Percentiles rank a stretch among this genome's conserved stretches.
Conservation (phyloP, 1,284 basidiomycete species). For the Farysia itapuensis region DNA sequence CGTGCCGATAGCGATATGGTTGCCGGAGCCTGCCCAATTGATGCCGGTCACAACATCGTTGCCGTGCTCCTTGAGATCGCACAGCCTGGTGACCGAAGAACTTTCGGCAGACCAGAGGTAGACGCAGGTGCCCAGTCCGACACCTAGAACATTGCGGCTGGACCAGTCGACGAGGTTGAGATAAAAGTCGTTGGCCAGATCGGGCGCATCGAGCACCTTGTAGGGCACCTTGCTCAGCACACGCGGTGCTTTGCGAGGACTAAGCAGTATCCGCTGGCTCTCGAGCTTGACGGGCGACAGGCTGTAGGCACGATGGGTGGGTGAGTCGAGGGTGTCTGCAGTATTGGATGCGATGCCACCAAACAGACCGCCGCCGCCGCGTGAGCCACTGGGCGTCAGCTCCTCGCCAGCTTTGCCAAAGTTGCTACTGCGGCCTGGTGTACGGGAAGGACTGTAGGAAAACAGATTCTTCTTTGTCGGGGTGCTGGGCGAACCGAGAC, state of each 20-base stretch:
- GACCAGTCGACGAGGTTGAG: slow-evolving; percentile 98
- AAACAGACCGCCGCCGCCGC: slow-evolving; percentile 36
- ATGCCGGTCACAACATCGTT: slow-evolving; percentile 52
- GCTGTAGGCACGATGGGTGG: slow-evolving; percentile 80
- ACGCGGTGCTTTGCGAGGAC: slow-evolving; percentile 77
- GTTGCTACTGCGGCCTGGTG: slow-evolving; percentile 32
- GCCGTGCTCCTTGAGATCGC: slow-evolving; percentile 70
- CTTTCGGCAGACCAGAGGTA: slow-evolving; percentile 97
- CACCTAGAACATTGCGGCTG: slow-evolving; percentile 87
- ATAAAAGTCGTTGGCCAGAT: slow-evolving; percentile 92
- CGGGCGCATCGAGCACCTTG: slow-evolving; percentile 94
- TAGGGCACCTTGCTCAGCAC: slow-evolving; percentile 92
- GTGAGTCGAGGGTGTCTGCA: slow-evolving; percentile 62
- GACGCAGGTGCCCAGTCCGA: slow-evolving; percentile 86
- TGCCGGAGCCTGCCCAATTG: slow-evolving; percentile 68
- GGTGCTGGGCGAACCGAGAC: slow-evolving; percentile 34
- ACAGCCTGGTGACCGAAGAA: slow-evolving; percentile 85
- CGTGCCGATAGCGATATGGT: slow-evolving; percentile 86
- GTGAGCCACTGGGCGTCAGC: slow-evolving; percentile 5
- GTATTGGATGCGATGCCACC: slow-evolving; percentile 29
- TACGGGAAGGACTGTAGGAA: slow-evolving; percentile 60
- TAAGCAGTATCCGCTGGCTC: slow-evolving; percentile 79
- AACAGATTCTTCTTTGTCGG: slow-evolving; percentile 63
- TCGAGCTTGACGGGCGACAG: slow-evolving; percentile 85
- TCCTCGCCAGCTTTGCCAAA: slow-evolving; percentile 34